Evolutionary conservation across 352 stramenopile genomes (phyloP).

Genomic region (Phytophthora tubulina): DNA sequence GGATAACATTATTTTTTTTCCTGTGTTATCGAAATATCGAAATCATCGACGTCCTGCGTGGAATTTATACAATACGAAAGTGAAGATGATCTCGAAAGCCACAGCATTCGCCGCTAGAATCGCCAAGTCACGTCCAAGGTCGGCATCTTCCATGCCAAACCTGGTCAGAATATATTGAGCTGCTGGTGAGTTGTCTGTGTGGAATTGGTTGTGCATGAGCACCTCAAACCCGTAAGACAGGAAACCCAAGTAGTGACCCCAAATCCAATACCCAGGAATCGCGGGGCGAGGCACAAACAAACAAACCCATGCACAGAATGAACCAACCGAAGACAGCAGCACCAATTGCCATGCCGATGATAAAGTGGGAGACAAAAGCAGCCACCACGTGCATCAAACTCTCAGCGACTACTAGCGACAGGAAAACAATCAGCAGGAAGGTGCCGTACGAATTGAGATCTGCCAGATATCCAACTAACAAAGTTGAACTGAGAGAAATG

Average conservation of each 20-base stretch:
- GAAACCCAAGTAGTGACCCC: slow-evolving; percentile 85
- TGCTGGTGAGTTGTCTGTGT: slow-evolving; percentile 12
- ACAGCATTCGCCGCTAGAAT: slow-evolving; percentile 56
- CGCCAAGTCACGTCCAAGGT: slow-evolving; percentile 53
- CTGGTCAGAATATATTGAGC: slow-evolving; percentile 36
- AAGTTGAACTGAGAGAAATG: slow-evolving; percentile 62
- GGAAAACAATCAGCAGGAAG: slow-evolving; percentile 73
- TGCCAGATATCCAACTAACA: slow-evolving; percentile 57
- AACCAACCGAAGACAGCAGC: slow-evolving; percentile 86
- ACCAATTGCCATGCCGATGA: slow-evolving; percentile 85
- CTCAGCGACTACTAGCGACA: slow-evolving; percentile 80
- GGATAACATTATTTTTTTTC: too few species aligned
- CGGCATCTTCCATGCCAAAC: slow-evolving; percentile 61
- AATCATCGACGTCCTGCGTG: slow-evolving; percentile 31
- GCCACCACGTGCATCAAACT: slow-evolving; percentile 81
- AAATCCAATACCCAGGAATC: slow-evolving; percentile 80
- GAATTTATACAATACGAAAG: slow-evolving; percentile 43
- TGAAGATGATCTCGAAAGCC: slow-evolving; percentile 59
- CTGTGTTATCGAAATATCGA: background rate
- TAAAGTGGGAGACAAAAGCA: slow-evolving; percentile 79
- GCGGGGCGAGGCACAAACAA: slow-evolving; percentile 66
- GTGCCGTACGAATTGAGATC: slow-evolving; percentile 63
- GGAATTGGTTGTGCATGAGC: slow-evolving; percentile 86
- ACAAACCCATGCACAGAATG: slow-evolving; percentile 84
- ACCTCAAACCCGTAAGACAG: slow-evolving; percentile 83